Base-by-base conservation (phyloP, 2,329 filamentous ascomycete genomes). In the Lachnellula cervina region DNA sequence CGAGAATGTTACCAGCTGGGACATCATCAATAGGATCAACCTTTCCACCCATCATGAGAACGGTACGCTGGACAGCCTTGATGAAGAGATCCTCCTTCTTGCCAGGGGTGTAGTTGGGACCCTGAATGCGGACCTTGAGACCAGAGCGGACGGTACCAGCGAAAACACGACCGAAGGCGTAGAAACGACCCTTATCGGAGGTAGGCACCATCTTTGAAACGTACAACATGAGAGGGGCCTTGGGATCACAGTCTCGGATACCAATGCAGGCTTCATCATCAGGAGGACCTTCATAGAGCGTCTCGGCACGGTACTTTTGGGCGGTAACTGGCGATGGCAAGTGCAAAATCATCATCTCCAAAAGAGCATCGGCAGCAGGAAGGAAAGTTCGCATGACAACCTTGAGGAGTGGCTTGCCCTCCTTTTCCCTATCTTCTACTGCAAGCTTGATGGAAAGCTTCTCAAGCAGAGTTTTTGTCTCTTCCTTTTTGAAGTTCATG, bases 151-250 rank as follows among this genome's bases (percentile, higher is more conserved):
- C 94, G 74, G 92, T 97, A 89, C 94, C 94, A 69, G 94, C 82
- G 85, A 97, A 99, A 80, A 99, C 94, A 96, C 94, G 94, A 80
- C 94, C 94, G 81, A 99, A 99, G 76, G 94, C 94, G 82, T 97
- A 99, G 90, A 99, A 99, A 80, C 94, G 93, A 79, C 94, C 94
- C 88, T 97, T 97, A 75, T 99, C 94, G 71, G 91, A 95, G 69
- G 94, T 99, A 72, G 94, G 94, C 73, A 99, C 94, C 94, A 99
- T 99, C 90, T 99, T 99, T 77, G 94, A 99, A 77, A 99, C 92
- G 89, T 99, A 99, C 69, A 97, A 84, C 94, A 99, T 99, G 78
- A 99, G 94, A 71, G 93, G 90, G 76, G 84, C 94, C 83, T 96
- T 96, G 78, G 93, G 83, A 77, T 99, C 90, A 77, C 94, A 97